A percentile compares a stretch with the other conserved stretches of the same genome.
These are phyloP conservation scores for Colletotrichum liaoningense DNA, from an alignment of 2,329 filamentous ascomycete genomes.

Conservation along the genomic window DNA sequence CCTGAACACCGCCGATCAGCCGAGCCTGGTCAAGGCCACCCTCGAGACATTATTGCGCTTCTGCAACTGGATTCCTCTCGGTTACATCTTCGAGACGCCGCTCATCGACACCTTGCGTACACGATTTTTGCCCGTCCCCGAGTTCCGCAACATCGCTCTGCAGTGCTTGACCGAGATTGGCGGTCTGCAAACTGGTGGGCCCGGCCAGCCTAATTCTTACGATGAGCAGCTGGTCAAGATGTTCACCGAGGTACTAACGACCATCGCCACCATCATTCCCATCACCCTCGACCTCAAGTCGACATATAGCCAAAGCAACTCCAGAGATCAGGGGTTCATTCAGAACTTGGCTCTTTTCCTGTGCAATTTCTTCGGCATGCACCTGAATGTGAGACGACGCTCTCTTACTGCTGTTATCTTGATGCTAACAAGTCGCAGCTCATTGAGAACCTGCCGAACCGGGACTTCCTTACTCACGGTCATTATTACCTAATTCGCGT, in stretches of 20 bases:
- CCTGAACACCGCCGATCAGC: constrained; percentile 87
- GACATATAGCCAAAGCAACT: constrained; percentile 92
- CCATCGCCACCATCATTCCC: constrained; percentile 93
- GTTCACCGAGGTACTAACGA: constrained; percentile 97
- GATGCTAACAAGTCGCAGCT: constrained; percentile 62
- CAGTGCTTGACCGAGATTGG: constrained; percentile 98
- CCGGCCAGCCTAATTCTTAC: constrained; percentile 76
- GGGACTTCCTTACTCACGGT: constrained; percentile 92
- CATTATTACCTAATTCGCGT: constrained; percentile 99
- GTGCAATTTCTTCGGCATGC: constrained; percentile 96
- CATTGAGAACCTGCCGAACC: constrained; percentile 95
- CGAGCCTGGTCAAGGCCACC: constrained; percentile 93
- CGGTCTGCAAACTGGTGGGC: constrained; percentile 84
- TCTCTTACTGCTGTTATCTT: constrained; percentile 35
- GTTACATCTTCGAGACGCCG: constrained; percentile 98
- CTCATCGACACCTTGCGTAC: constrained; percentile 95
- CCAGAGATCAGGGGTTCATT: constrained; percentile 95
- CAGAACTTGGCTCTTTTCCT: constrained; percentile 96
- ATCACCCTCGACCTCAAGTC: constrained; percentile 89
- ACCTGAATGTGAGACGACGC: constrained; percentile 74
- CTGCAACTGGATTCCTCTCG: constrained; percentile 98
- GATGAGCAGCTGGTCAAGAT: constrained; percentile 97
- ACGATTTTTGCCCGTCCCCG: constrained; percentile 90
- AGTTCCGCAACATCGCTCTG: constrained; percentile 96
- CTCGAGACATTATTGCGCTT: constrained; percentile 95